Percentiles rank a stretch among this genome's conserved stretches.
phyloP scores from a whole-genome alignment of 2,329 filamentous ascomycete genomes.

The Ceratocystiopsis minuta region DNA sequence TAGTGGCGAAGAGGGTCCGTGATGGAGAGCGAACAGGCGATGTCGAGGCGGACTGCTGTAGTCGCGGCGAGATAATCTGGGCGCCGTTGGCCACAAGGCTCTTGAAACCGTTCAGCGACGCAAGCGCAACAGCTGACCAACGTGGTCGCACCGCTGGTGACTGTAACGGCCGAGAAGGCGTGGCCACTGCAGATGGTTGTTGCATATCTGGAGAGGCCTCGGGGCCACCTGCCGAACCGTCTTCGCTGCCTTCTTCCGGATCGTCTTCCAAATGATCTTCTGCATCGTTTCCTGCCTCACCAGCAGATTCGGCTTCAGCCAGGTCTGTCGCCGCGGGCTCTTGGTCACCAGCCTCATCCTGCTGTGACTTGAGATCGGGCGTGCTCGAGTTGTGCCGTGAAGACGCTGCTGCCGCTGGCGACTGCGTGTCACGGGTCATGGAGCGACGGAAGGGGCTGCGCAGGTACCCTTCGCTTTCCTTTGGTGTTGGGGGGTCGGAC shows the following conservation, averaged over 20 bases:
- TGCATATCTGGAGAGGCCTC: too few species aligned
- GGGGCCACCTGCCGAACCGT: too few species aligned
- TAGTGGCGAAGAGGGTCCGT: background rate
- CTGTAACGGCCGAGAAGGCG: too few species aligned
- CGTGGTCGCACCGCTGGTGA: too few species aligned
- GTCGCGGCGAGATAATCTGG: conserved; percentile 14
- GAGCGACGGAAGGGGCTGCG: conserved; percentile 36
- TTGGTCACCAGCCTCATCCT: background rate
- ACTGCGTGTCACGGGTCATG: conserved; percentile 14
- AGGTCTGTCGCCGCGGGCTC: too few species aligned
- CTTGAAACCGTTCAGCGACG: conserved; percentile 8
- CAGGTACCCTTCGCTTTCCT: conserved; percentile 29
- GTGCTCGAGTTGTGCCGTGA: background rate
- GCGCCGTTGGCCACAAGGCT: conserved; percentile 16
- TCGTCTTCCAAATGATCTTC: too few species aligned
- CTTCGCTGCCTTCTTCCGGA: too few species aligned
- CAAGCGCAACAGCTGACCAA: too few species aligned
- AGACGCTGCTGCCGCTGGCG: conserved; percentile 6
- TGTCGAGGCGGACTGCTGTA: background rate
- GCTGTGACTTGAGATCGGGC: background rate
- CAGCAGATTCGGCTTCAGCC: too few species aligned
- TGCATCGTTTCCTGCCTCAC: too few species aligned
- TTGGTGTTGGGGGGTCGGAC: conserved; percentile 39
- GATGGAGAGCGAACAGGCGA: background rate
- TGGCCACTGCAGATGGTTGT: background rate